A percentile compares a stretch with the other conserved stretches of the same genome.
Evolutionary conservation across 225 moss, liverwort and hornwort species (phyloP).

Genomic region (Physcomitrium patens): DNA sequence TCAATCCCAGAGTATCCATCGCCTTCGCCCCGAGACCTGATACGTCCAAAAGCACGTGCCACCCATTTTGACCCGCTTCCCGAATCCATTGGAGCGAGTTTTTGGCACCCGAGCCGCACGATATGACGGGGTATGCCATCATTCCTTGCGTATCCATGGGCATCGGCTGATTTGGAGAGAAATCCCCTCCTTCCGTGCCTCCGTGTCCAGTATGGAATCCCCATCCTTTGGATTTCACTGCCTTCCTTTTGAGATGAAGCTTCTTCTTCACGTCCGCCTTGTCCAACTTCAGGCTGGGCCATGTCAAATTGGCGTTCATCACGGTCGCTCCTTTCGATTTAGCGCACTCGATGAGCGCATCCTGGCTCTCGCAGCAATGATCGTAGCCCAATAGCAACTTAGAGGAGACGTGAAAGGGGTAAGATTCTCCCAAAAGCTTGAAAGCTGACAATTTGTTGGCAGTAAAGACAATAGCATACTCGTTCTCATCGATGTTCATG

Average conservation of each 20-base stretch:
- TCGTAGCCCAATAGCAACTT: slow-evolving; percentile 66
- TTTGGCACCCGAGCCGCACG: slow-evolving; percentile 58
- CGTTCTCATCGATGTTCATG: slow-evolving; percentile 70
- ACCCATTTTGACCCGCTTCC: slow-evolving; percentile 60
- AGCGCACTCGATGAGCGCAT: slow-evolving; percentile 62
- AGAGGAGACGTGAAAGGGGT: slow-evolving; percentile 57
- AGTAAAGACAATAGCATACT: slow-evolving; percentile 65
- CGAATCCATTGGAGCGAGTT: slow-evolving; percentile 58
- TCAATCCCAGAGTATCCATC: slow-evolving; percentile 57
- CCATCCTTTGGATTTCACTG: slow-evolving; percentile 44
- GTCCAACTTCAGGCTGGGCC: slow-evolving; percentile 63
- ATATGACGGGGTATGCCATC: slow-evolving; percentile 57
- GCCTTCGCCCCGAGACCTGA: slow-evolving; percentile 68
- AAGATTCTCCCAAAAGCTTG: slow-evolving; percentile 69
- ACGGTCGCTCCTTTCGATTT: slow-evolving; percentile 55
- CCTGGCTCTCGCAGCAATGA: slow-evolving; percentile 54
- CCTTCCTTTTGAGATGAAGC: slow-evolving; percentile 43
- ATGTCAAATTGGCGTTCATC: slow-evolving; percentile 44
- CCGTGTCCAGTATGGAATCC: slow-evolving; percentile 24
- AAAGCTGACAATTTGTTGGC: slow-evolving; percentile 65
- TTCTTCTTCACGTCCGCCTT: slow-evolving; percentile 55
- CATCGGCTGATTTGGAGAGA: slow-evolving; percentile 40
- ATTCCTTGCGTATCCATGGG: slow-evolving; percentile 55
- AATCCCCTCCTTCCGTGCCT: slow-evolving; percentile 25
- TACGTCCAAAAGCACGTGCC: slow-evolving; percentile 69